Conservation (phyloP, 2,329 filamentous ascomycete genomes). For the Fusarium palustre region DNA sequence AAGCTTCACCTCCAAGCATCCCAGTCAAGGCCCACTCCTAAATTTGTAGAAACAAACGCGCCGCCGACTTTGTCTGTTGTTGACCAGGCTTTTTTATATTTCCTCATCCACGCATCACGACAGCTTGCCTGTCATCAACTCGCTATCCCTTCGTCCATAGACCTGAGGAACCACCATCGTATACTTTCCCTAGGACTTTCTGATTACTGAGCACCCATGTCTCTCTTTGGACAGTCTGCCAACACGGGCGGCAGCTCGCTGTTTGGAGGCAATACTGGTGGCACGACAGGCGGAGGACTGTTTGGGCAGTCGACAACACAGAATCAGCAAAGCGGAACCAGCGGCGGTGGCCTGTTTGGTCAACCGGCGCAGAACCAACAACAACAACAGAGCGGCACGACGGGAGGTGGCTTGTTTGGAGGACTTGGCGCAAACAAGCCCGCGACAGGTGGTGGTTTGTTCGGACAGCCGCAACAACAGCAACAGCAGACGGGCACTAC, state of each 20-base stretch:
- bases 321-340: constrained; percentile 41
- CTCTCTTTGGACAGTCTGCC: constrained; percentile 52
- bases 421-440: constrained; percentile 43
- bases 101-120: constrained; percentile 30
- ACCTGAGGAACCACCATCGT: neutral
- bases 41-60: constrained; percentile 50
- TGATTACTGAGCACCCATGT: constrained; percentile 46
- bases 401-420: constrained; percentile 52
- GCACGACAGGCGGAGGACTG: constrained; percentile 47
- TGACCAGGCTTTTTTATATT: constrained; percentile 31
- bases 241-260: constrained; percentile 42
- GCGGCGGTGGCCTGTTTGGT: constrained; percentile 46
- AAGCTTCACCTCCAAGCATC: constrained; percentile 48
- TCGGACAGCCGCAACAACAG: constrained; percentile 42
- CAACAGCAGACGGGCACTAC: constrained; percentile 39
- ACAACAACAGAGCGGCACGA: constrained; percentile 34
- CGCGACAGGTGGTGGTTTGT: constrained; percentile 42
- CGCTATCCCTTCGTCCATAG: constrained; percentile 4
- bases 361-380: constrained; percentile 41
- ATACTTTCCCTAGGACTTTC: neutral
- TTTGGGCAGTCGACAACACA: constrained; percentile 49
- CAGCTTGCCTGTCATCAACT: constrained; percentile 22
- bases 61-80: constrained; percentile 43
- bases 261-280: constrained; percentile 45
- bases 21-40: constrained; percentile 48